Base-by-base conservation (phyloP, 441 rosid genomes). In the Euphorbia corollata region DNA sequence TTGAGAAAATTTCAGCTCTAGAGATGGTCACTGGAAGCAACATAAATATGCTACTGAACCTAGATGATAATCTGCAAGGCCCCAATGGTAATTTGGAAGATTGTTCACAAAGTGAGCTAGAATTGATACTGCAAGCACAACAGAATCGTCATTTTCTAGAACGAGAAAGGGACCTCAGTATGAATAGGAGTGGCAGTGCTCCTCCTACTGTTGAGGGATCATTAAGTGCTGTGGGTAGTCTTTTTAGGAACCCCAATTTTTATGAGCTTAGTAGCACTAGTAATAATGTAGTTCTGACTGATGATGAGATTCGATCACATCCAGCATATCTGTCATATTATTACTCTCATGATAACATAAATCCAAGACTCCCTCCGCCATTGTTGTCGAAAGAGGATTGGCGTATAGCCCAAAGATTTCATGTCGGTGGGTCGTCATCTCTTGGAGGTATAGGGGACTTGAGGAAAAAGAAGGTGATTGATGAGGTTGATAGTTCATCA, bases 181-280 rank as follows among this genome's bases (percentile, higher is more conserved):
- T 81, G 6, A 80, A 76, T 72, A 79, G 99, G 76, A 82, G 96
- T 74, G 97, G 99, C 38, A 94, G 97, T 76, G 99, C 99, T 1
- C 96, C 96, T 1, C 99, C 99, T 20, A 91, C 96, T 0, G 93
- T 89, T 38, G 92, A 94, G 77, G 99, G 97, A 71, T 87, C 96
- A 34, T 74, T 85, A 41, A 81, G 81, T 68, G 97, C 93, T 9
- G 85, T 89, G 63, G 91, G 83, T 59, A 77, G 89, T 78, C 88
- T 86, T 45, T 84, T 82, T 68, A 68, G 81, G 70, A 80, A 83
- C 73, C 68, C 83, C 32, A 83, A 75, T 71, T 75, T 61, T 71
- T 64, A 78, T 72, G 87, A 82, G 68, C 55, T 70, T 73, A 71
- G 61, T 59, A 75, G 71, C 48, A 0, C 59, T 51, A 24, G 67